phyloP scores from a whole-genome alignment of 371 early-diverging fungal species.

The Haplosporangium sp. region DNA sequence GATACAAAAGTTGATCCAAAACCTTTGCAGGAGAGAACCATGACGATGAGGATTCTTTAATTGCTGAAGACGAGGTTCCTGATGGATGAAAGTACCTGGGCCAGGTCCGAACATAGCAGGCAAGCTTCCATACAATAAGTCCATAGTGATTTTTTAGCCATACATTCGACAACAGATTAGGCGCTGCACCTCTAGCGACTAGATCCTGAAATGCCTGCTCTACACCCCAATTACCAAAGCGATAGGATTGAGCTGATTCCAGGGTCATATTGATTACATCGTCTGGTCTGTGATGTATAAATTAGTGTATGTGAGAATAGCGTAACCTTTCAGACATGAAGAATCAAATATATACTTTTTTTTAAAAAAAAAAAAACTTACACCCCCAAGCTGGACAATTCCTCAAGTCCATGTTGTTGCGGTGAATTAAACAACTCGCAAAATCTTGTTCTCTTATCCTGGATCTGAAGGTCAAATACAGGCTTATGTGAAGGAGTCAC shows the following conservation, averaged over 20 bases:
- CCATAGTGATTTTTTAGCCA: constrained; percentile 84
- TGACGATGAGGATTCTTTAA: not conserved
- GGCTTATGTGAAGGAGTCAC: constrained; percentile 2
- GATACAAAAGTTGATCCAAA: constrained; percentile 65
- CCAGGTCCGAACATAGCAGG: constrained; percentile 68
- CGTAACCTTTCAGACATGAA: not conserved
- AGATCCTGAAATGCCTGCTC: constrained; percentile 59
- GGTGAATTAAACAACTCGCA: constrained; percentile 12
- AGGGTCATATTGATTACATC: constrained; percentile 57
- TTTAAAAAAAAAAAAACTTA: constrained; percentile 25
- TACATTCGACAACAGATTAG: constrained; percentile 49
- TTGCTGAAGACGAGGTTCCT: not conserved
- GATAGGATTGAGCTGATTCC: constrained; percentile 40
- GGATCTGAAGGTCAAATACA: constrained; percentile 18
- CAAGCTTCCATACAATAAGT: constrained; percentile 82
- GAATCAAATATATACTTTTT: no score
- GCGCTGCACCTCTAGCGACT: constrained; percentile 58
- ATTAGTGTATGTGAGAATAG: not conserved
- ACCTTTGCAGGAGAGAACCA: constrained; percentile 66
- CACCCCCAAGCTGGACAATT: constrained; percentile 27
- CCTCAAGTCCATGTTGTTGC: not conserved
- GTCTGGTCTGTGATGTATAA: constrained; percentile 30
- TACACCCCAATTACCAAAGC: constrained; percentile 61
- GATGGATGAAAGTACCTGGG: constrained; percentile 56
- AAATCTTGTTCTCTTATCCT: constrained; percentile 1